phyloP scores from a whole-genome alignment of 805 yeast genomes.

The Candida loeiensis region DNA sequence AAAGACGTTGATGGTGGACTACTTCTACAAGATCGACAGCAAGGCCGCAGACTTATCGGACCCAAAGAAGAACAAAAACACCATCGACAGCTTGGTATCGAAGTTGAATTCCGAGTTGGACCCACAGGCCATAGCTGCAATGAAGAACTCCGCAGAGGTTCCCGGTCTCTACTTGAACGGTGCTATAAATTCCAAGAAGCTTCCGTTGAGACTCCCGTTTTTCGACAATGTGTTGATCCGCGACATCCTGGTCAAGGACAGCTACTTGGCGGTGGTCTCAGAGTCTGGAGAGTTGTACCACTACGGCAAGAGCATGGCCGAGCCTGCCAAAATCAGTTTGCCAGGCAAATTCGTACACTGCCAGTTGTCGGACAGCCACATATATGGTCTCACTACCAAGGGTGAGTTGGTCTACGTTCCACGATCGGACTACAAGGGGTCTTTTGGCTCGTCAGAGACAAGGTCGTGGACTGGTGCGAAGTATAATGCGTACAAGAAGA shows the following conservation, averaged over 20 bases:
- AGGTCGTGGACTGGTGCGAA: slow-evolving; percentile 20
- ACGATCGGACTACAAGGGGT: slow-evolving; percentile 16
- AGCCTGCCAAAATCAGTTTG: slow-evolving; percentile 23
- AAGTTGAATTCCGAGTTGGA: slow-evolving; percentile 25
- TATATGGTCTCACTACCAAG: slow-evolving; percentile 39
- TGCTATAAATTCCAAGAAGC: slow-evolving; percentile 27
- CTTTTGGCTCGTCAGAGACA: slow-evolving; percentile 13
- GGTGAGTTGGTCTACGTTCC: slow-evolving; percentile 45
- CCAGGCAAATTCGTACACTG: slow-evolving; percentile 28
- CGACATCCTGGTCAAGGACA: slow-evolving; percentile 52
- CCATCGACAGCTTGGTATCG: slow-evolving; percentile 22
- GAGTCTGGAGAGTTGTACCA: slow-evolving; percentile 69
- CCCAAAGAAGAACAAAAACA: slow-evolving; percentile 28
- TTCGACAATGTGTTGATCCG: slow-evolving; percentile 61
- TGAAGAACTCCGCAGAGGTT: slow-evolving; percentile 22
- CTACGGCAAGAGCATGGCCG: slow-evolving; percentile 51
- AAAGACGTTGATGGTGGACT: slow-evolving; percentile 28
- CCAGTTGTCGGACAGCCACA: slow-evolving; percentile 49
- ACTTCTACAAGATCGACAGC: slow-evolving; percentile 34
- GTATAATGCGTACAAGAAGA: slow-evolving; percentile 7
- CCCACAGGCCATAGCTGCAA: slow-evolving; percentile 14
- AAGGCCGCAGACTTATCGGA: slow-evolving; percentile 33
- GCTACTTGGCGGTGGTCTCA: slow-evolving; percentile 55
- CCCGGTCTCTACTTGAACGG: slow-evolving; percentile 40
- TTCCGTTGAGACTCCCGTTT: slow-evolving; percentile 58